Evolutionary conservation across 345 rosid species (phyloP), one percentile per base, ranked within the genome.

Genomic region (Trapa incisa): DNA sequence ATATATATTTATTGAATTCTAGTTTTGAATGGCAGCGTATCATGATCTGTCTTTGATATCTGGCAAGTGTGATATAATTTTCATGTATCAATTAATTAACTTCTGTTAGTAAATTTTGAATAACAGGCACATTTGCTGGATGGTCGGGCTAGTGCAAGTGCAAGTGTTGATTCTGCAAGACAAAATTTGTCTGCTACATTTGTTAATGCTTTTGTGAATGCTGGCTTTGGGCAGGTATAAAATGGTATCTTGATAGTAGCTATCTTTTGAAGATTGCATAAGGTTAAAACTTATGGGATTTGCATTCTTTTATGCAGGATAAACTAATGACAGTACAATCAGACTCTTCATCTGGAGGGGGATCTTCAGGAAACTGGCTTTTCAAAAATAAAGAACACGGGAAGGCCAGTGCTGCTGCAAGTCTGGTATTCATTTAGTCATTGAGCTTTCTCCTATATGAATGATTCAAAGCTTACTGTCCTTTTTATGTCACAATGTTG

Each of bases 121-220:
- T 70, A n/a, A 65, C 67, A 95, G 97, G 96, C 96, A 12, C 96
- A 95, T 72, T 87, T 95, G 84, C 86, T 95, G 64, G 97, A 95
- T 79, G 99, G 96, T 9, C 82, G 96, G 64, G 92, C 85, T 67
- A 83, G 84, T 82, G 82, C 88, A 76, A 81, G 88, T 69, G 80
- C 87, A 54, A 85, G 83, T 74, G 91, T 80, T 70, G 97, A 94
- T 85, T 94, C 97, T 56, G 96, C 99, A 57, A 82, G 95, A 64
- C 92, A 94, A 76, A 94, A 91, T 77, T 80, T 94, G 79, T 92
- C 97, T 75, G 95, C 96, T 41, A 91, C 96, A 61, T 94, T 94
- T 76, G 99, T 91, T 43, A 94, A 94, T 75, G 96, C 99, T 42
- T 91, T 91, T 80, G 97, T 94, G 35, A 94, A 94, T 86, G 96